Conservation (phyloP, 1,284 basidiomycete species). For the Coriolopsis trogii region DNA sequence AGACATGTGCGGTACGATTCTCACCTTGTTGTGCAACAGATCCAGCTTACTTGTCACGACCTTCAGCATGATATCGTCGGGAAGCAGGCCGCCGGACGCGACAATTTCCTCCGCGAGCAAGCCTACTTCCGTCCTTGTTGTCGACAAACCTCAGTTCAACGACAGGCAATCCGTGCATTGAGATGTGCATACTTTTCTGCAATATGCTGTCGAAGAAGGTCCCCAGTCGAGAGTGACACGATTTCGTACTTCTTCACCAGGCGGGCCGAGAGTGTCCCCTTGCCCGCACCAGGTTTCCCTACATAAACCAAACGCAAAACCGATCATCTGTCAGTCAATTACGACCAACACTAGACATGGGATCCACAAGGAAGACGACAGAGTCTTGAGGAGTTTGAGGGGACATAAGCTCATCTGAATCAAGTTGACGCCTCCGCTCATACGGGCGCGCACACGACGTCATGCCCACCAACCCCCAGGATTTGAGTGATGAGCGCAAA, state of each 20-base stretch:
- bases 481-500: neutral
- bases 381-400: too few relatives aligned
- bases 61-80: constrained; percentile 79
- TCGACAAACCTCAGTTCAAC: neutral
- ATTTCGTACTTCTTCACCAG: constrained; percentile 80
- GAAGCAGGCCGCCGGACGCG: constrained; percentile 72
- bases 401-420: too few relatives aligned
- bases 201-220: constrained; percentile 81
- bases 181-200: constrained; percentile 50
- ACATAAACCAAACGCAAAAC: neutral
- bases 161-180: neutral
- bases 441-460: constrained; percentile 3
- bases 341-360: neutral
- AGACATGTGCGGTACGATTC: neutral
- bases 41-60: constrained; percentile 76
- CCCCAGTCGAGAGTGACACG: constrained; percentile 76
- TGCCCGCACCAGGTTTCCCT: constrained; percentile 74
- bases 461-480: neutral
- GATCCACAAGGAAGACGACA: neutral
- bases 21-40: constrained; percentile 64
- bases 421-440: neutral
- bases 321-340: neutral
- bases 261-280: constrained; percentile 76
- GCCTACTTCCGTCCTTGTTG: constrained; percentile 74
- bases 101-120: constrained; percentile 75